Evolutionary conservation across 345 rosid species (phyloP).

Genomic region (rapeseed (Brassica napus)): Da-Ae NC_063449.1:34872501-34873000

Average conservation of each 20-base stretch:
- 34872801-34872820: neutral
- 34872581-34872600: too few species aligned
- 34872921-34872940: too few species aligned
- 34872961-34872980: too few species aligned
- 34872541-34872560: too few species aligned
- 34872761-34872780: neutral
- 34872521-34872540: neutral
- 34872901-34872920: too few species aligned
- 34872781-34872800: neutral
- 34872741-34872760: neutral
- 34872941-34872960: too few species aligned
- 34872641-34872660: neutral
- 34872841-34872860: too few species aligned
- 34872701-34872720: constrained; percentile 1
- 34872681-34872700: neutral
- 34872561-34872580: too few species aligned
- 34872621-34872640: constrained; percentile 3
- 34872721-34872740: neutral
- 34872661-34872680: neutral
- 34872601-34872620: constrained; percentile 4
- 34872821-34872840: neutral
- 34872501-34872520: neutral
- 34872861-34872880: too few species aligned
- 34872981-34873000: too few species aligned
- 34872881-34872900: too few species aligned